These are phyloP conservation scores for Balakata baccata DNA, from an alignment of 345 rosid species.

Conservation along the genomic window DNA sequence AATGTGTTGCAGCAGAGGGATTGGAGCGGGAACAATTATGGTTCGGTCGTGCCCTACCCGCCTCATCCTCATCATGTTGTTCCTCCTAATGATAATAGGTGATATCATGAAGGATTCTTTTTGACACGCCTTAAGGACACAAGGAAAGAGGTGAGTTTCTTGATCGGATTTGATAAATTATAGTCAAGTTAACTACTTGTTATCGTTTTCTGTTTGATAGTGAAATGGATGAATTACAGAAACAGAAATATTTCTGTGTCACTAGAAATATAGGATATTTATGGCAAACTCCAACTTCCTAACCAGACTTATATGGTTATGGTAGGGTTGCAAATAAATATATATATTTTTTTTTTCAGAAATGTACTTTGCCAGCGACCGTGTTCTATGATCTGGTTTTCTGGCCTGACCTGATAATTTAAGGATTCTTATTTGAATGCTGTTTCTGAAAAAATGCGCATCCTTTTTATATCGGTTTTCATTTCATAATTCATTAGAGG, in stretches of 20 bases:
- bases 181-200: not conserved
- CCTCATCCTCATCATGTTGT: slow-evolving; percentile 42
- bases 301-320: not conserved
- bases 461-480: not conserved
- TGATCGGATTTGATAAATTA: not conserved
- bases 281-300: not conserved
- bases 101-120: not conserved
- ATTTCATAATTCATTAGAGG: not conserved
- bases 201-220: not conserved
- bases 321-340: not conserved
- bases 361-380: not conserved
- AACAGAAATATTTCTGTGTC: not conserved
- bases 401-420: not conserved
- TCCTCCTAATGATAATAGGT: slow-evolving; percentile 53
- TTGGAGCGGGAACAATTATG: slow-evolving; percentile 57
- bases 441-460: not conserved
- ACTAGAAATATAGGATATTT: not conserved
- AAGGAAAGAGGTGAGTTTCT: slow-evolving; percentile 16
- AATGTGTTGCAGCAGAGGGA: slow-evolving; percentile 64
- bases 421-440: not conserved
- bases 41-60: slow-evolving; percentile 49
- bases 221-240: not conserved
- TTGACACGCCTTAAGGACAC: not conserved
- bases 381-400: slow-evolving; percentile 10
- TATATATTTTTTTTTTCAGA: not conserved